These are phyloP conservation scores for Carex myosuroides DNA, from an alignment of 176 grass and related monocot species.

Conservation along the genomic window DNA sequence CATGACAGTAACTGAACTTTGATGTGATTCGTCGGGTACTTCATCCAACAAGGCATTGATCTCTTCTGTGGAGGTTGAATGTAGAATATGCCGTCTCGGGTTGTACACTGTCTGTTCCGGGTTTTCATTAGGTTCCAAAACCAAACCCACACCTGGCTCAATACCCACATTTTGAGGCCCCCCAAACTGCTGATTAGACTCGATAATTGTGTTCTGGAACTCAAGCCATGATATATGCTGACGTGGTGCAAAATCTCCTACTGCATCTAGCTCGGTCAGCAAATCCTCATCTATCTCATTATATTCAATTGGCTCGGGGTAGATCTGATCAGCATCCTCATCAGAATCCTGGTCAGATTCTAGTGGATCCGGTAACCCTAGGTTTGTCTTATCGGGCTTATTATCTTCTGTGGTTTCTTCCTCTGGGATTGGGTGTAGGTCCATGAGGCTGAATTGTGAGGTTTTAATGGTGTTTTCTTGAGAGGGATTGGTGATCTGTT, in stretches of 20 bases:
- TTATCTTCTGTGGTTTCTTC: conserved; percentile 42
- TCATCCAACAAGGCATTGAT: conserved; percentile 30
- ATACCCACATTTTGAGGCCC: conserved; percentile 4
- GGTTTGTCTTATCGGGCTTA: conserved; percentile 22
- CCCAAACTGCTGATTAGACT: conserved; percentile 33
- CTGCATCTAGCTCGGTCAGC: conserved; percentile 50
- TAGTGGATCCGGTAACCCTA: conserved; percentile 18
- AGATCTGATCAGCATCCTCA: conserved; percentile 59
- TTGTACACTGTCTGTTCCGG: conserved; percentile 85
- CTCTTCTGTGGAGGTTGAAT: conserved; percentile 40
- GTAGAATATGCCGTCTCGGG: conserved; percentile 46
- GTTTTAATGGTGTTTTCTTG: not conserved
- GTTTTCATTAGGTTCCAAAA: conserved; percentile 39
- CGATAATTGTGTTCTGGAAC: conserved; percentile 11
- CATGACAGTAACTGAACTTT: not conserved
- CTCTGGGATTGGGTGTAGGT: conserved; percentile 63
- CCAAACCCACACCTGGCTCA: conserved; percentile 30
- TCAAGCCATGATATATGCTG: conserved; percentile 20
- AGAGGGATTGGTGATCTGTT: not conserved
- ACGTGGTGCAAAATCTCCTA: conserved; percentile 54
- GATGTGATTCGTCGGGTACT: conserved; percentile 21
- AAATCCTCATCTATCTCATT: conserved; percentile 68
- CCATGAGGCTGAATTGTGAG: conserved; percentile 26
- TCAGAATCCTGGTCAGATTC: conserved; percentile 55
- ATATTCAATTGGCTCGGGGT: conserved; percentile 50